Percentiles rank a stretch among this genome's conserved stretches.
phyloP scores from a whole-genome alignment of 164 flowering plant species.

The Pachysandra terminalis region DNA sequence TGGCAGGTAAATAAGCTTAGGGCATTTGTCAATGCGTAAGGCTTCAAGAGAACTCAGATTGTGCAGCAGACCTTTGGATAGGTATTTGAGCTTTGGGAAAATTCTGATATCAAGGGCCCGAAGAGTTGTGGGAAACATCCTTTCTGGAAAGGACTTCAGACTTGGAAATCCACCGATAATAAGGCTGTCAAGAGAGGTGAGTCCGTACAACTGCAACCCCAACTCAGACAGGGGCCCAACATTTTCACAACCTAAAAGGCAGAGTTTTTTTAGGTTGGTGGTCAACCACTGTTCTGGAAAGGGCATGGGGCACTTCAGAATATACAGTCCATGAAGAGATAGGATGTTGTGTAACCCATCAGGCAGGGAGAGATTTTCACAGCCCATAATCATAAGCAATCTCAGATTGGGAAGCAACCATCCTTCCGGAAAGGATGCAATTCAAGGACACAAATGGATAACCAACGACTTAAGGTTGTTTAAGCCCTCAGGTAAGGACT shows the following conservation, averaged over 20 bases:
- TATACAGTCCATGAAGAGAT: not conserved
- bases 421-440: not conserved
- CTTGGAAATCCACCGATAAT: constrained; percentile 14
- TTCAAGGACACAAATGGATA: not conserved
- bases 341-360: not conserved
- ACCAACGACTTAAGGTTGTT: not conserved
- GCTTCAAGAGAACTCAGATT: constrained; percentile 6
- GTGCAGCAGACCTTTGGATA: constrained; percentile 8
- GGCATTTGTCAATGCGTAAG: constrained; percentile 9
- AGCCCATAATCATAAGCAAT: not conserved
- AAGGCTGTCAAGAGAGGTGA: constrained; percentile 14
- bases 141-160: constrained; percentile 17
- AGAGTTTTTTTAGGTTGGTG: constrained; percentile 7
- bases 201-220: constrained; percentile 1
- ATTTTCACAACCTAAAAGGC: not conserved
- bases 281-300: not conserved
- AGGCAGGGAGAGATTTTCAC: not conserved
- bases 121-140: constrained; percentile 8
- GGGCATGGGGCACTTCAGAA: constrained; percentile 3
- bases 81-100: constrained; percentile 11
- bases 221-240: not conserved
- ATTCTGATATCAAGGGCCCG: constrained; percentile 1
- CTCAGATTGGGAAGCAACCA: not conserved
- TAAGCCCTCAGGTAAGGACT: not conserved
- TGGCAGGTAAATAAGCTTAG: constrained; percentile 11